Base-by-base conservation (phyloP, 495 filamentous ascomycete genomes). In the Lindgomyces ingoldianus region DNA sequence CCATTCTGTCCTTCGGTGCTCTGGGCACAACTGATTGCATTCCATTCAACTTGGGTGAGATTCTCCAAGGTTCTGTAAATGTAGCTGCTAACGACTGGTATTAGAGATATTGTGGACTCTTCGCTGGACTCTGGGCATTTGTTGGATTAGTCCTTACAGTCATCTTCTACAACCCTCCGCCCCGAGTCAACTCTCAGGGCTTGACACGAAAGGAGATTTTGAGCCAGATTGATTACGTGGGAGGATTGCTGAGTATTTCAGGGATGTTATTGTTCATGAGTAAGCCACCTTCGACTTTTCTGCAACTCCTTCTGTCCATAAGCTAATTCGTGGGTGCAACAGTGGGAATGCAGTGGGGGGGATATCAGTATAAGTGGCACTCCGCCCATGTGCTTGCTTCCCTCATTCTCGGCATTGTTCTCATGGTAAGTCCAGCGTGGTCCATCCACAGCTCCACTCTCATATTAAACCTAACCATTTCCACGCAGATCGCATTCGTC, bases 1-100 rank as follows among this genome's bases (percentile, higher is more conserved):
- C 88, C 88, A 0, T 88, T 89, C 70, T 81, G 82, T 60, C 87
- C 88, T 0, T 85, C 85, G 0, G 87, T 88, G 1, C 75, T 91
- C 41, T 90, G 82, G 78, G 87, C 81, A 12, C 88, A 91, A 72
- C 75, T 91, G 29, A 89, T 91, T 52, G 79, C 86, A 22, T 76
- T 74, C 12, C 72, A 84, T 42, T 76, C 79, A 14, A 76, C 72
- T 36, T 91, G 88, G 88, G 57, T 60, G 50, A 49, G 57, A 9
- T 11, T 9, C 1, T 24, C 11, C 26, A 36, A 44, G 30, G n/a
- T 6, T 47, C 19, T n/a, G n/a, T 25, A 12, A 4, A 58, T 33
- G 2, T 14, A 33, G 25, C 6, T 21, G 18, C 55, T 58, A 18
- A 58, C 42, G 22, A 47, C 3, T 10, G 24, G n/a, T 41, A 11